These are phyloP conservation scores for Begonia peltatifolia DNA, from an alignment of 306 rosid genomes.

Conservation along the genomic window DNA sequence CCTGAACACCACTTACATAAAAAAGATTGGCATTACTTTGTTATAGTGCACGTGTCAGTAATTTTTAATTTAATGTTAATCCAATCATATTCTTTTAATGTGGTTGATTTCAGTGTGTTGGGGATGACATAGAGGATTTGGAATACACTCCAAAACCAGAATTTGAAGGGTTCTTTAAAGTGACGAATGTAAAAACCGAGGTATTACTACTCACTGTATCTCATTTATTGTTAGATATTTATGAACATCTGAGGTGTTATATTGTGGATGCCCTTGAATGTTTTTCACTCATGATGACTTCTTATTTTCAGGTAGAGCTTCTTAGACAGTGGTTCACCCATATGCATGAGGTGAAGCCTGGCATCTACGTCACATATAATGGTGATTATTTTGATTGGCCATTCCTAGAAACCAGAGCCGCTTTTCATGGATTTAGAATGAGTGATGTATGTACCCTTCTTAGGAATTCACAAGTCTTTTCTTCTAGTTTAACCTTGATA, in stretches of 20 bases:
- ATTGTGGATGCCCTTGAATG: background rate
- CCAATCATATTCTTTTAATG: background rate
- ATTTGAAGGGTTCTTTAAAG: slow-evolving; percentile 79
- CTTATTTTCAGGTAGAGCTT: slow-evolving; percentile 60
- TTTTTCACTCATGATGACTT: slow-evolving; percentile 7
- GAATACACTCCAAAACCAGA: slow-evolving; percentile 97
- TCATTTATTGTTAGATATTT: background rate
- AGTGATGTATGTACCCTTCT: slow-evolving; percentile 44
- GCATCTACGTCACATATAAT: slow-evolving; percentile 87
- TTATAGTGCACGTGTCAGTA: too few relatives aligned
- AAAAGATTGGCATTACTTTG: too few relatives aligned
- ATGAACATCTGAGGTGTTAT: background rate
- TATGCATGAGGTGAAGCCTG: slow-evolving; percentile 96
- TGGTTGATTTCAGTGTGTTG: slow-evolving; percentile 59
- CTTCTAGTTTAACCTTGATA: too few relatives aligned
- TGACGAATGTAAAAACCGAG: slow-evolving; percentile 85
- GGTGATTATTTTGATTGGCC: slow-evolving; percentile 99
- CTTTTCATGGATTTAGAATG: slow-evolving; percentile 75
- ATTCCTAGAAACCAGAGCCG: slow-evolving; percentile 82
- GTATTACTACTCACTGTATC: slow-evolving; percentile 21
- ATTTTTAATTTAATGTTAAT: background rate
- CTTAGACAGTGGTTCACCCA: slow-evolving; percentile 83
- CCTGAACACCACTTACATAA: too few relatives aligned
- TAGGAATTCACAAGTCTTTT: background rate
- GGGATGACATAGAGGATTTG: slow-evolving; percentile 76